Conservation (phyloP, 805 yeast genomes). For the Candida andamanensis region DNA sequence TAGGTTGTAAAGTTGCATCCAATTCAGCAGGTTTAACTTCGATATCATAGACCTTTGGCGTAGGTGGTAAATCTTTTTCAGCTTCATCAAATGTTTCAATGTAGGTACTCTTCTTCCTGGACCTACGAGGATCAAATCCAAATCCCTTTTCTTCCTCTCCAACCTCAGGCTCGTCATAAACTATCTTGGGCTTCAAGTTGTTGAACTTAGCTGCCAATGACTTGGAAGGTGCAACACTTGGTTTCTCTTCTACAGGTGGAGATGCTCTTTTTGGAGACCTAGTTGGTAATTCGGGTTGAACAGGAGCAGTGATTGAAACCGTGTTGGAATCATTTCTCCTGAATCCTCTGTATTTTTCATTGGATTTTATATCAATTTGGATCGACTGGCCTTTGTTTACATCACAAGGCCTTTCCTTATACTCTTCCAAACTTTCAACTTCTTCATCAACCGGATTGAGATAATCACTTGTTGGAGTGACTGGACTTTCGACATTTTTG, state of each 20-base stretch:
- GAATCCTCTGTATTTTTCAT: conserved; percentile 36
- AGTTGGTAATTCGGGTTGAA: conserved; percentile 22
- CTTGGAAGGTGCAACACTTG: conserved; percentile 5
- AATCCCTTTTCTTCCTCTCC: conserved; percentile 14
- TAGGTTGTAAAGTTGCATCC: conserved; percentile 28
- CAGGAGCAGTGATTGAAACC: conserved; percentile 16
- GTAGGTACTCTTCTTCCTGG: conserved; percentile 8
- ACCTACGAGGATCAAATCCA: conserved; percentile 21
- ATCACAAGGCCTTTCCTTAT: conserved; percentile 8
- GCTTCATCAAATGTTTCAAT: conserved; percentile 2
- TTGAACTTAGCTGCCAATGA: conserved; percentile 10
- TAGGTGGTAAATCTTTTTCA: conserved; percentile 3
- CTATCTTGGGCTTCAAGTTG: conserved; percentile 11
- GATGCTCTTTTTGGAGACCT: conserved; percentile 14
- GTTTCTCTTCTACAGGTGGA: conserved; percentile 1
- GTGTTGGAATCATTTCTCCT: conserved; percentile 28
- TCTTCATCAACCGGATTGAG: conserved; percentile 13
- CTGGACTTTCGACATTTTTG: conserved; percentile 7
- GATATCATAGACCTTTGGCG: conserved; percentile 5
- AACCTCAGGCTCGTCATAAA: conserved; percentile 14
- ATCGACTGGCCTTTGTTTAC: conserved; percentile 10
- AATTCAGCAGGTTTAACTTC: conserved; percentile 12
- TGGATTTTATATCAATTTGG: conserved; percentile 11
- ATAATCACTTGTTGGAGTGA: conserved; percentile 11
- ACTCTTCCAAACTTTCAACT: conserved; percentile 7